These are phyloP conservation scores for Harrya chromipes DNA, from an alignment of 768 basidiomycete genomes.

Conservation along the genomic window DNA sequence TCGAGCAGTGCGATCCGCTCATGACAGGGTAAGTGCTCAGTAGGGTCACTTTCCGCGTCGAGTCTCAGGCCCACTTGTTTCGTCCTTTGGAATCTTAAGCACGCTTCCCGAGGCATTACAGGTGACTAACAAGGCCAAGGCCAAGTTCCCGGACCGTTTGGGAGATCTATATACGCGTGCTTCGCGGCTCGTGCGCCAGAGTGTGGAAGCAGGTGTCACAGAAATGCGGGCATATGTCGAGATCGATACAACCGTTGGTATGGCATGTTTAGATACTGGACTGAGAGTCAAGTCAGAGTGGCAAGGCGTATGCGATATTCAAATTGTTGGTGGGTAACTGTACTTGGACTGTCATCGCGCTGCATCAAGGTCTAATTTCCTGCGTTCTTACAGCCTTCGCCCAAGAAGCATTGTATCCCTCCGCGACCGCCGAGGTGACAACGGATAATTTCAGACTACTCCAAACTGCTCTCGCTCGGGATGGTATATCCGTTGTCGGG, in stretches of 20 bases:
- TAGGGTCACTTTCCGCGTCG: not conserved
- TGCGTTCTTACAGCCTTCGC: conserved; percentile 46
- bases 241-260: conserved; percentile 52
- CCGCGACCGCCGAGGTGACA: conserved; percentile 31
- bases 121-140: conserved; percentile 51
- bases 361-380: not conserved
- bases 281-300: conserved; percentile 46
- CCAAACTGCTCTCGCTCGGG: conserved; percentile 36
- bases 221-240: conserved; percentile 68
- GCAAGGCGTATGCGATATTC: conserved; percentile 48
- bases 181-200: conserved; percentile 51
- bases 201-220: conserved; percentile 60
- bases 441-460: conserved; percentile 48
- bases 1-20: conserved; percentile 51
- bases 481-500: conserved; percentile 50
- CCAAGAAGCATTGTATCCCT: conserved; percentile 54
- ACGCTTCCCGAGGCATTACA: conserved; percentile 54
- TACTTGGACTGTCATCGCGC: not conserved
- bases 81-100: conserved; percentile 27
- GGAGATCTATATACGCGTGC: conserved; percentile 53
- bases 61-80: conserved; percentile 1
- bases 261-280: conserved; percentile 52
- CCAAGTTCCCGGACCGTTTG: conserved; percentile 39
- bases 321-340: conserved; percentile 47
- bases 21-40: conserved; percentile 44